These are phyloP conservation scores for Cladosporium sphaerospermum DNA, from an alignment of 2,329 filamentous ascomycete species.

Conservation along the genomic window DNA sequence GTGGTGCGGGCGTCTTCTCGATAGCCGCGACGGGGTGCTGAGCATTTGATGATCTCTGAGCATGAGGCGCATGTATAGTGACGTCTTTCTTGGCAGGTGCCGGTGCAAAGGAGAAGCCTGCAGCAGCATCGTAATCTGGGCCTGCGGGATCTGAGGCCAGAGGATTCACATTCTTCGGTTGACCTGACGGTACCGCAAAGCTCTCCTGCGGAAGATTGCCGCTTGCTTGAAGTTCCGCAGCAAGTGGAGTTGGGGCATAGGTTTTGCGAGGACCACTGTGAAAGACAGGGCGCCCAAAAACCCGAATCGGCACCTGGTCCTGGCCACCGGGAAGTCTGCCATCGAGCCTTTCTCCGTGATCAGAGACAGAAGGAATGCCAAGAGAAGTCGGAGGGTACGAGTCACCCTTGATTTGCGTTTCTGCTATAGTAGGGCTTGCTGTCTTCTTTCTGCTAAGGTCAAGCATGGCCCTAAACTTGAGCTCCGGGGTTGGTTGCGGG, in stretches of 20 bases:
- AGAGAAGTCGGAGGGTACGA: conserved; percentile 16
- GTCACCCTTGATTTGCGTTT: conserved; percentile 16
- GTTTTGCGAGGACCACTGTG: not conserved
- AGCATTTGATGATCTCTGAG: not conserved
- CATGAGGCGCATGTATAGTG: not conserved
- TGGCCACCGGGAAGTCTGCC: not conserved
- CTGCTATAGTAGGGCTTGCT: not conserved
- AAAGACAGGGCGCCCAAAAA: not conserved
- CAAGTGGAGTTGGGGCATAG: not conserved
- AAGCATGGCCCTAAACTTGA: not conserved
- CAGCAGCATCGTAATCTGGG: not conserved
- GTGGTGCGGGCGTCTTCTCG: not conserved
- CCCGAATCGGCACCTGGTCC: not conserved
- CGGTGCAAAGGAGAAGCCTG: not conserved
- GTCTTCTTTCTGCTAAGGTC: not conserved
- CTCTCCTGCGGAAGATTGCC: not conserved
- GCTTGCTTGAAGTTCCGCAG: not conserved
- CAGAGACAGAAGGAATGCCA: conserved; percentile 7
- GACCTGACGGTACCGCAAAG: not conserved
- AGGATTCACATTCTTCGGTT: not conserved
- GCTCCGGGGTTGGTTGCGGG: not conserved
- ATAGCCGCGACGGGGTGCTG: not conserved
- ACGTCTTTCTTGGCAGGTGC: not conserved
- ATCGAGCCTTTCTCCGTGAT: not conserved
- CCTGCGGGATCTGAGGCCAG: not conserved